A percentile compares a stretch with the other conserved stretches of the same genome.
Conservation (phyloP, 371 early-diverging fungal genomes). For the Zychaea mexicana region DNA sequence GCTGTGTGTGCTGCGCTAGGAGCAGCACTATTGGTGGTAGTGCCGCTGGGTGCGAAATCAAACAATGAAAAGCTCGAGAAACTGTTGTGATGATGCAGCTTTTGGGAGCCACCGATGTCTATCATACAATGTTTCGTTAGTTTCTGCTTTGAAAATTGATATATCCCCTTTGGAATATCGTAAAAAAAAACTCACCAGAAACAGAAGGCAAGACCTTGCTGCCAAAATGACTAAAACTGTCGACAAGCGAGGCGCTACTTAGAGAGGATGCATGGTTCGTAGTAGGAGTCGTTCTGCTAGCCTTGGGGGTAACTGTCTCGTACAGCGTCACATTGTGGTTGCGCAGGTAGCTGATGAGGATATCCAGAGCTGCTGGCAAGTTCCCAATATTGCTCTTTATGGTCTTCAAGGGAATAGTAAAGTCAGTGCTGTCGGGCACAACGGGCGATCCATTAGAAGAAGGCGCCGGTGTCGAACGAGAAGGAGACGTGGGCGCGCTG, state of each 20-base stretch:
- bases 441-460: constrained; percentile 11
- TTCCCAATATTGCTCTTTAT: constrained; percentile 14
- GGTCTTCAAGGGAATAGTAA: constrained; percentile 20
- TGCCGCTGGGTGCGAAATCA: constrained; percentile 20
- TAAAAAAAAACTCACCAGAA: constrained; percentile 5
- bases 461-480: constrained; percentile 14
- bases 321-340: constrained; percentile 18
- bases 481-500: constrained; percentile 14
- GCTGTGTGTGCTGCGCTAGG: constrained; percentile 17
- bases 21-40: constrained; percentile 10
- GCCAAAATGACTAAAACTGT: constrained; percentile 20
- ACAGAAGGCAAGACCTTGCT: constrained; percentile 20
- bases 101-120: constrained; percentile 11
- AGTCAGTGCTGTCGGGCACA: constrained; percentile 5
- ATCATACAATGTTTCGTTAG: not conserved
- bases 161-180: not conserved
- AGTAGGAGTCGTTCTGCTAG: constrained; percentile 14
- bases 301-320: constrained; percentile 13
- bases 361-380: constrained; percentile 18
- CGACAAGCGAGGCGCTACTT: constrained; percentile 14
- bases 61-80: constrained; percentile 18
- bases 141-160: not conserved
- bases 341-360: constrained; percentile 15
- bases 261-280: not conserved
- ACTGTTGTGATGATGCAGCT: constrained; percentile 13